Evolutionary conservation across 202 grass and related monocot species (phyloP).

Genomic region (Brachypodium distachyon): DNA sequence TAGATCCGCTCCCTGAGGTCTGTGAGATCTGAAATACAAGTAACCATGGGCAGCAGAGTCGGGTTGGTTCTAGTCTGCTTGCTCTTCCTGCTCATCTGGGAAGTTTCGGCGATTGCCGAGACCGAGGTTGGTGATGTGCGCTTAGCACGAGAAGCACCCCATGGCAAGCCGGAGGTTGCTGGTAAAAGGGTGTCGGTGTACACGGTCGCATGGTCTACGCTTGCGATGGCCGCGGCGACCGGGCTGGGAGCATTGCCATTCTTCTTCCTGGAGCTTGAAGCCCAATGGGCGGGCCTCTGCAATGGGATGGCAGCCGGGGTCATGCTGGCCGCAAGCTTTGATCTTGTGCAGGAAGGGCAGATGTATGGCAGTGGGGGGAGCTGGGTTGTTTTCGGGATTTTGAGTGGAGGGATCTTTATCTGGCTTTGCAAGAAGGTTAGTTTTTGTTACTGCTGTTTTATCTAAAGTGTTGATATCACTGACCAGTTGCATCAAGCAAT

Average conservation of each 20-base stretch:
- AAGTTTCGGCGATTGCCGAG: slow-evolving; percentile 28
- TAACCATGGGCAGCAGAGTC: slow-evolving; percentile 45
- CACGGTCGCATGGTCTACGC: slow-evolving; percentile 81
- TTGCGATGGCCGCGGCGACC: slow-evolving; percentile 80
- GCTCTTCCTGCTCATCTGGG: slow-evolving; percentile 26
- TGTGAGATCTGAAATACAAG: not conserved
- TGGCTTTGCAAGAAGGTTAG: slow-evolving; percentile 97
- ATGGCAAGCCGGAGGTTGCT: slow-evolving; percentile 35
- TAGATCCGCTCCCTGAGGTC: too few species aligned
- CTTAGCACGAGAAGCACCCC: slow-evolving; percentile 43
- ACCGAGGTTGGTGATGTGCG: slow-evolving; percentile 39
- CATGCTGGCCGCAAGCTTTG: slow-evolving; percentile 94
- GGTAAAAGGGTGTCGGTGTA: slow-evolving; percentile 52
- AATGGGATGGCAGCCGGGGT: slow-evolving; percentile 81
- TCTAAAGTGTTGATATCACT: not conserved
- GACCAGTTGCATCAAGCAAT: not conserved
- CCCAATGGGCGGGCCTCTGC: slow-evolving; percentile 77
- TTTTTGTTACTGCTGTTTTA: not conserved
- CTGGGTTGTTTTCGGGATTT: slow-evolving; percentile 89
- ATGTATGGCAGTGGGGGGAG: slow-evolving; percentile 66
- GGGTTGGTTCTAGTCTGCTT: slow-evolving; percentile 26
- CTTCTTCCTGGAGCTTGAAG: slow-evolving; percentile 89
- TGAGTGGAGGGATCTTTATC: slow-evolving; percentile 82
- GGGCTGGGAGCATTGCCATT: slow-evolving; percentile 77
- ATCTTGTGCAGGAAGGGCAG: slow-evolving; percentile 90